phyloP scores from a whole-genome alignment of 2,329 filamentous ascomycete genomes.

The Lachnellula subtilissima region DNA sequence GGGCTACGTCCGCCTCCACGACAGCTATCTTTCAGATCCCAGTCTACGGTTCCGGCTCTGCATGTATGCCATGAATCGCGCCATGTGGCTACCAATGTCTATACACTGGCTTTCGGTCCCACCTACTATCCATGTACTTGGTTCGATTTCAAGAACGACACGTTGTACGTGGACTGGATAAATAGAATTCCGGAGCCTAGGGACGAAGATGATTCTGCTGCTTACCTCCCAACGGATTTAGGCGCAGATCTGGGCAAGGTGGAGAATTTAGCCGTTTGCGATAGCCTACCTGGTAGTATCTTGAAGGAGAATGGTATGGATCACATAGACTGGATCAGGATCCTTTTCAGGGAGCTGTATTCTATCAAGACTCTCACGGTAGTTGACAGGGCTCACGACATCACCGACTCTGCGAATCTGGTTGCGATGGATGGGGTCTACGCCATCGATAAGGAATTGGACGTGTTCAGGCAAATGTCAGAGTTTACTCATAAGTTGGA shows the following conservation, averaged over 20 bases:
- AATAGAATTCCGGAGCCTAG: background rate
- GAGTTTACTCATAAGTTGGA: background rate
- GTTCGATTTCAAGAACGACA: background rate
- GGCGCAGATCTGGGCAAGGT: background rate
- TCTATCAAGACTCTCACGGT: background rate
- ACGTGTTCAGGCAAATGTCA: background rate
- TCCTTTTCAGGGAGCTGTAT: background rate
- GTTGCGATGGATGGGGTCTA: background rate
- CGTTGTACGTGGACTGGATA: background rate
- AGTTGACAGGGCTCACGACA: background rate
- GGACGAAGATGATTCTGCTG: background rate
- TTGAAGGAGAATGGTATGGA: too few species aligned
- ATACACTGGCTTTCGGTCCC: background rate
- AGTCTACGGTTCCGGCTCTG: background rate
- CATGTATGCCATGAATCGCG: background rate
- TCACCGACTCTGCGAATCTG: background rate
- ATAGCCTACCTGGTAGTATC: too few species aligned
- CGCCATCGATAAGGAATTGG: background rate
- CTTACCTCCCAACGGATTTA: background rate
- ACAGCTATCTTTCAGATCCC: background rate
- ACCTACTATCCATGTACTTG: background rate
- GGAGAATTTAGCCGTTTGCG: background rate
- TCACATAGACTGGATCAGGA: background rate
- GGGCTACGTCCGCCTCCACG: background rate
- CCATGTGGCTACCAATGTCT: background rate